Conservation (phyloP, 179 eudicot species). For the Camellia oleifera region DNA sequence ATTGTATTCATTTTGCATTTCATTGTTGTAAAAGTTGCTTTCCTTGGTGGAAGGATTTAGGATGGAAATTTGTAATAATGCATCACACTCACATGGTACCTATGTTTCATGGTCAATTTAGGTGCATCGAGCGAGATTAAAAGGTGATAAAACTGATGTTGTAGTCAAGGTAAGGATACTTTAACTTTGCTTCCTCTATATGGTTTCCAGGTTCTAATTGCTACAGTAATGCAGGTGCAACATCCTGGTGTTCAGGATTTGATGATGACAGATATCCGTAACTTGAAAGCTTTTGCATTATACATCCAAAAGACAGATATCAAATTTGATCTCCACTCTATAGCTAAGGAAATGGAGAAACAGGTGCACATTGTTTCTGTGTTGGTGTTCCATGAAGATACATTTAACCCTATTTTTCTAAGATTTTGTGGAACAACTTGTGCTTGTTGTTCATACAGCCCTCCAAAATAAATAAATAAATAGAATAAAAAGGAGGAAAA, state of each 20-base stretch:
- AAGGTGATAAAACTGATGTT: constrained; percentile 63
- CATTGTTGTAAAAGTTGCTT: background rate
- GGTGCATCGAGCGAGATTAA: constrained; percentile 92
- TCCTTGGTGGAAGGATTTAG: background rate
- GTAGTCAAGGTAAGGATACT: constrained; percentile 18
- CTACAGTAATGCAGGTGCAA: constrained; percentile 61
- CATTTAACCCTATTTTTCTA: background rate
- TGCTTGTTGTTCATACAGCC: constrained; percentile 8
- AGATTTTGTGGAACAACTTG: background rate
- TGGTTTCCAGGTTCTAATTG: constrained; percentile 19
- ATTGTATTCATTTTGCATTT: background rate
- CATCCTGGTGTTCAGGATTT: constrained; percentile 95
- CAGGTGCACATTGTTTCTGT: constrained; percentile 48
- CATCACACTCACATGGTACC: background rate
- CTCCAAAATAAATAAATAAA: background rate
- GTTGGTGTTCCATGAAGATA: background rate
- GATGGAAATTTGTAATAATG: constrained; percentile 13
- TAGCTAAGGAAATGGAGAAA: constrained; percentile 92
- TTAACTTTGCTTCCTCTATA: constrained; percentile 1
- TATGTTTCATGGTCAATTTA: constrained; percentile 22
- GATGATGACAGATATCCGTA: constrained; percentile 97
- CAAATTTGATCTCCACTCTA: constrained; percentile 86
- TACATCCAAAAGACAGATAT: constrained; percentile 94
- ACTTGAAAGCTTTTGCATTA: constrained; percentile 91
- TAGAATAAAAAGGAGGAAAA: constrained; percentile 11